phyloP scores from a whole-genome alignment of 2,329 filamentous ascomycete genomes.

The Fusarium coicis region DNA sequence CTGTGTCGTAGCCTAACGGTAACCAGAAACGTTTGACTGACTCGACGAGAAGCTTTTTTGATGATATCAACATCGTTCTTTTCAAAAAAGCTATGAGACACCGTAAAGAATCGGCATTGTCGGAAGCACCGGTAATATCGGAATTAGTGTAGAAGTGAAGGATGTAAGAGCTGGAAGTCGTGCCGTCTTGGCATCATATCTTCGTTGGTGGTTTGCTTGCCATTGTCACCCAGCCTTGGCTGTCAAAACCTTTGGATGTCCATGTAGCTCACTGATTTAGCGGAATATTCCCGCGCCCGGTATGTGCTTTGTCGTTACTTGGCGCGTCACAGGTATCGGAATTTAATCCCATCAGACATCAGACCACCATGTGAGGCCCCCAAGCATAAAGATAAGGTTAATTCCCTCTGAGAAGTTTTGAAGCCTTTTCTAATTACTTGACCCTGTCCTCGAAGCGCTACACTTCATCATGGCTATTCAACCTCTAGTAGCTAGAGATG shows the following conservation, averaged over 20 bases:
- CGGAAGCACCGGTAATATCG: neutral
- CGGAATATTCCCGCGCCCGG: rapidly evolving
- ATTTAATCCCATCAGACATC: neutral
- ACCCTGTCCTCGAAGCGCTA: neutral
- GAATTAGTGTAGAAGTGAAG: neutral
- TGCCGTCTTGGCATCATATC: neutral
- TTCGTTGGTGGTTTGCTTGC: neutral
- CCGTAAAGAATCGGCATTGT: no score
- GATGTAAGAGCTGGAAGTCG: neutral
- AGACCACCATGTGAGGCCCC: neutral
- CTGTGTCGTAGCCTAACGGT: no score
- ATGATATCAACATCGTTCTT: no score
- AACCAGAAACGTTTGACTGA: no score
- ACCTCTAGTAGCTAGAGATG: neutral
- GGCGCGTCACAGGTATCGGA: neutral
- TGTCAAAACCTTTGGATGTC: rapidly evolving
- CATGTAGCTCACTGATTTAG: no score
- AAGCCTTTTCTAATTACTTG: rapidly evolving
- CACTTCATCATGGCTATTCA: neutral
- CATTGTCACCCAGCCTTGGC: neutral
- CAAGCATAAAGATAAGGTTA: neutral
- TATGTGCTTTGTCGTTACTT: neutral
- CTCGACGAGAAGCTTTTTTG: no score
- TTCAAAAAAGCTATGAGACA: no score
- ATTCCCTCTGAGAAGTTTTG: rapidly evolving